Percentiles rank a stretch among this genome's conserved stretches.
phyloP scores from a whole-genome alignment of 768 basidiomycete species.

The Tephrocybe sp. region DNA sequence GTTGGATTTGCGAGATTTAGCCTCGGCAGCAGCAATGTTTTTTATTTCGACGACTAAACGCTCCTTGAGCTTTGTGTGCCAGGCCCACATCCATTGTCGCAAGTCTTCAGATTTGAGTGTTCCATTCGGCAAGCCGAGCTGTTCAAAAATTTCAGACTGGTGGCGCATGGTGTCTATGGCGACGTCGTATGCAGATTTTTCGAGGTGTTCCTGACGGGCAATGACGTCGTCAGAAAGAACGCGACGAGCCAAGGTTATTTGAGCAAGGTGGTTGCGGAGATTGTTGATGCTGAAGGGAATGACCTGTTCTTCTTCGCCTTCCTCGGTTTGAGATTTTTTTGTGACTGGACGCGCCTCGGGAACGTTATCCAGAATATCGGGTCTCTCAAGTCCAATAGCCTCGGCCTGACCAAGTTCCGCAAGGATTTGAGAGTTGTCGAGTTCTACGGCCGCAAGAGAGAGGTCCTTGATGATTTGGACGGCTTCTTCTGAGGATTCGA shows the following conservation, averaged over 20 bases:
- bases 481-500: conserved; percentile 55
- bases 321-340: conserved; percentile 24
- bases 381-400: conserved; percentile 32
- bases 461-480: conserved; percentile 51
- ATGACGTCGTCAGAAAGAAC: conserved; percentile 65
- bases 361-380: conserved; percentile 47
- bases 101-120: conserved; percentile 48
- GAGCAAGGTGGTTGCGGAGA: conserved; percentile 65
- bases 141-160: conserved; percentile 55
- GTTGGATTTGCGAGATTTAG: neutral
- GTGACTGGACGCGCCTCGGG: conserved; percentile 65
- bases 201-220: conserved; percentile 77
- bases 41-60: conserved; percentile 51
- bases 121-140: conserved; percentile 50
- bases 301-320: conserved; percentile 18
- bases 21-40: conserved; percentile 38
- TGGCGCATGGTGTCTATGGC: conserved; percentile 69
- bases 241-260: conserved; percentile 59
- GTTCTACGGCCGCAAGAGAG: conserved; percentile 57
- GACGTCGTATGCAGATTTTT: conserved; percentile 83
- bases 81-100: conserved; percentile 82
- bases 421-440: conserved; percentile 48
- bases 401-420: conserved; percentile 56
- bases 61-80: conserved; percentile 62
- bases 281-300: conserved; percentile 76